Conservation (phyloP, 2,329 filamentous ascomycete genomes). For the Lasiodiplodia hormozganensis region DNA sequence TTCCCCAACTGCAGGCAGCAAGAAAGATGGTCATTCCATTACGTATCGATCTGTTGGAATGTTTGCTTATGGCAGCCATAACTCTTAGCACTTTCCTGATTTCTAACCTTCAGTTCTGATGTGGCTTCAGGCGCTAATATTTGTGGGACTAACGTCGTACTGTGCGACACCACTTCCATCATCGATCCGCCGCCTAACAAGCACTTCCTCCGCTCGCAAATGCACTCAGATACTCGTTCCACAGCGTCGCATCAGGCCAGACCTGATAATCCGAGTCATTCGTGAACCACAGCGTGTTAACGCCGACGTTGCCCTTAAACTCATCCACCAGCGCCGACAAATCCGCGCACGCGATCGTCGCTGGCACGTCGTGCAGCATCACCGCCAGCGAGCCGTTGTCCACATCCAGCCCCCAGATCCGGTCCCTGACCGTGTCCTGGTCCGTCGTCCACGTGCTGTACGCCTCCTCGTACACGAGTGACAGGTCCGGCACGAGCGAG, state of each 20-base stretch:
- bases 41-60: no score
- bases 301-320: not conserved
- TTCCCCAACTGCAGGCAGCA: no score
- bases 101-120: no score
- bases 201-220: constrained; percentile 10
- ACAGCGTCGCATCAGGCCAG: constrained; percentile 13
- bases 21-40: no score
- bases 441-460: constrained; percentile 1
- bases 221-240: not conserved
- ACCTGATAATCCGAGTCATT: not conserved
- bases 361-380: constrained; percentile 12
- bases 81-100: no score
- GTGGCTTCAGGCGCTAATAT: no score
- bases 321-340: not conserved
- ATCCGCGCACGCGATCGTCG: not conserved
- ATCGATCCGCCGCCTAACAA: not conserved
- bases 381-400: not conserved
- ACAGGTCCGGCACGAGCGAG: constrained; percentile 4
- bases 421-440: not conserved
- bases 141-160: no score
- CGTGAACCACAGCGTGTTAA: constrained; percentile 10
- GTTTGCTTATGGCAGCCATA: no score
- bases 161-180: no score
- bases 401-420: not conserved
- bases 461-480: constrained; percentile 13